Base-by-base conservation (phyloP, 495 filamentous ascomycete genomes). In the Gamarada debralockiae region DNA sequence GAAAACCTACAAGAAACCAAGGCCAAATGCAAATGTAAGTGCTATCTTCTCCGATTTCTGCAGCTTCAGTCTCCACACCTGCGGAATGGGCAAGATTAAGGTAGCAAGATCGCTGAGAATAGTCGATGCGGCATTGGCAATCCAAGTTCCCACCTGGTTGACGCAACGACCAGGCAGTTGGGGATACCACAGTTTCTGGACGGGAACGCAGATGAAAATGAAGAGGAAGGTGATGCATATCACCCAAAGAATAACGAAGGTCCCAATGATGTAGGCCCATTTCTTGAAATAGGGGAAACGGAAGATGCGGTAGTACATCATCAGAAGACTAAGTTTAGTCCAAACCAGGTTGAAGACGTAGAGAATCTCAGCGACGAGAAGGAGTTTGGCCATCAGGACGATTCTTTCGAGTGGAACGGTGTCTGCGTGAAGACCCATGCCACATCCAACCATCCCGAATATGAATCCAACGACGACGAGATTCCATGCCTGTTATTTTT, bases 301-400 rank as follows among this genome's bases (percentile, higher is more conserved):
- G 63, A 71, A 69, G 50, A 71, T 71, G 53, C 66, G 68, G 46
- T 57, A 67, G 50, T 70, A 71, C 64, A 72, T 70, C 34, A 70
- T 59, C 20, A 71, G 56, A 41, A 71, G 70, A 43, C 49, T 61
- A 47, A 57, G 23, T 43, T 61, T 61, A 18, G 65, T 67, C 67
- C 66, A 68, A 48, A 66, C 63, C 15, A 70, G 60, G 57, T 72
- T 67, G 58, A 56, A 65, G 22, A 67, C 67, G 52, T 69, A 72
- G 45, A 72, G 58, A 47, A 65, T 56, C 45, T 70, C 68, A 14
- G 64, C 67, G 5, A 68, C 65, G 18, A 70, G 34, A n/a, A 71
- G 62, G 36, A 45, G 65, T 47, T 70, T 68, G 40, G 68, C 67
- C 39, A 66, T 66, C 40, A 64, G 37, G 31, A 70, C 61, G 36